phyloP scores from a whole-genome alignment of 768 basidiomycete species.

The Clathrus columnatus region DNA sequence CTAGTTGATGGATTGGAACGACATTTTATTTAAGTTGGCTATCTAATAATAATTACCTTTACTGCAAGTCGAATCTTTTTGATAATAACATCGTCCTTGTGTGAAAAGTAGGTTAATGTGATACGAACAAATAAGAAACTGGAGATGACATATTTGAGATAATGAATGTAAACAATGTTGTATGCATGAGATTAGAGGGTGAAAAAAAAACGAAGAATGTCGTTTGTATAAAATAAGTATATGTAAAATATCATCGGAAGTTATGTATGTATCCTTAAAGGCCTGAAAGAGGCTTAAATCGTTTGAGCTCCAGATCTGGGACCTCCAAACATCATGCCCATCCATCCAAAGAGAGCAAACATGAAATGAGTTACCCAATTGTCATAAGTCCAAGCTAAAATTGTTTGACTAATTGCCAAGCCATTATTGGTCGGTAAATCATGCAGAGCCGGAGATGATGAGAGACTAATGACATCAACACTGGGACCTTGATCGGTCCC shows the following conservation, averaged over 20 bases:
- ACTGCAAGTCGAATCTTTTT: not conserved
- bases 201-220: not conserved
- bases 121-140: no score
- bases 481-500: not conserved
- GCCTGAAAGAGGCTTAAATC: not conserved
- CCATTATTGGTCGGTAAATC: not conserved
- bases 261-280: no score
- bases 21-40: not conserved
- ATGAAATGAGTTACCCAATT: constrained; percentile 11
- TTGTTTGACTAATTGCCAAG: not conserved
- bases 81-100: no score
- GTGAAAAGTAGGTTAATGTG: no score
- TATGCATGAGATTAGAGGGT: not conserved
- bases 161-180: not conserved
- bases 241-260: not conserved
- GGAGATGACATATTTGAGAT: no score
- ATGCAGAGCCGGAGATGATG: not conserved
- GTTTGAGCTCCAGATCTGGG: not conserved
- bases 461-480: not conserved
- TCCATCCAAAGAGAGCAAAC: constrained; percentile 8
- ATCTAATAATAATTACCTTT: not conserved
- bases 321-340: constrained; percentile 3
- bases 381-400: constrained; percentile 7
- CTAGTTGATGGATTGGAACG: not conserved
- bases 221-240: not conserved